Base-by-base conservation (phyloP, 139 green algal genomes). In the Diplosphaera chodatii region DNA sequence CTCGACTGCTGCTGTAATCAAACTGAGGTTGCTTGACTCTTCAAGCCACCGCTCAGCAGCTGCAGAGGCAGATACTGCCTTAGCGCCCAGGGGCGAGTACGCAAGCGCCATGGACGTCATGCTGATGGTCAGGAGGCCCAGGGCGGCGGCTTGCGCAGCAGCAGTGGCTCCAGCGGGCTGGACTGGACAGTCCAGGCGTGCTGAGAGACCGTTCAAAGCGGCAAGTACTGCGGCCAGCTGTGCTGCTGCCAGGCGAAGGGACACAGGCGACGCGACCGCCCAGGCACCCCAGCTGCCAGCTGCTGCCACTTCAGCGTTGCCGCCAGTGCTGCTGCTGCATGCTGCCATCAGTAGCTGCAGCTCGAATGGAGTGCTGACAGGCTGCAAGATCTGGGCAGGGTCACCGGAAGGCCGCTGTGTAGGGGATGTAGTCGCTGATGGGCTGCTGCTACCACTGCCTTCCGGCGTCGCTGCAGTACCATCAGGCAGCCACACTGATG, bases 191-290 rank as follows among this genome's bases (percentile, higher is more conserved):
- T 4, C 29, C 6, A 56, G 37, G 32, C 79, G 72, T 25, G 67
- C 37, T 1, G 63, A 48, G 1, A 66, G 27, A 5, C 30, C 68
- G 1, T 29, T 30, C 27, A 40, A 41, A 2, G 37, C 65, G 6
- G 73, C 67, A 13, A 32, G 29, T 21, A 75, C 10, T 2, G 69
- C 40, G 15, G 76, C 76, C 4, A 69, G 40, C 64, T 82, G 77
- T 6, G 40, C 10, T 13, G 48, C 77, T 30, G 77, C 66, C 27
- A 78, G 55, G 16, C 64, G 63, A 28, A 70, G 27, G 40, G 66
- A 40, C 23, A 69, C 15, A 1, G 56, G 67, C 27, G 65, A 66
- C 15, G 74, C 29, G 13, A 59, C 48, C 48, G 48, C 48, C 48
- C 48, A 59, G 16, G 48, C 48, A 3, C 13, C 48, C 48, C 48